Conservation (phyloP, 2,329 filamentous ascomycete species). For the Purpureocillium lavendulum region DNA sequence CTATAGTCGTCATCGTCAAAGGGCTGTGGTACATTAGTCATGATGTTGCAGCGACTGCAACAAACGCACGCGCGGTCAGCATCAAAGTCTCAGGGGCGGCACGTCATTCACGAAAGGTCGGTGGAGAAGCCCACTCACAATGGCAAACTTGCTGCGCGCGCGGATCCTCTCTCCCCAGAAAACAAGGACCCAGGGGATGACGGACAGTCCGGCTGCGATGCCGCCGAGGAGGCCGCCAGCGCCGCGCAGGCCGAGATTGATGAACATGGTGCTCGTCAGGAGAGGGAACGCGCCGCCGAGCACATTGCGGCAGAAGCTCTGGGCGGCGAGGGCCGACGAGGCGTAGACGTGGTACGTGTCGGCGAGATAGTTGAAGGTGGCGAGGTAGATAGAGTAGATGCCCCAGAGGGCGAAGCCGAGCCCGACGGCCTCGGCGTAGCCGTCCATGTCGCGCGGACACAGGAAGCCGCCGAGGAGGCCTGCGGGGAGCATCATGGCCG, state of each 20-base stretch:
- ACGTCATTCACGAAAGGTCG: too few relatives aligned
- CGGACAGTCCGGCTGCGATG: conserved; percentile 57
- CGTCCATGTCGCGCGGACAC: conserved; percentile 13
- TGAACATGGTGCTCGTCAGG: conserved; percentile 66
- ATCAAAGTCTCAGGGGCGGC: too few relatives aligned
- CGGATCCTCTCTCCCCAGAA: conserved; percentile 72
- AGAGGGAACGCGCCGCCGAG: conserved; percentile 76
- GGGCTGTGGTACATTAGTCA: too few relatives aligned
- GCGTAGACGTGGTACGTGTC: conserved; percentile 83
- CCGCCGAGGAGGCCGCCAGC: conserved; percentile 71
- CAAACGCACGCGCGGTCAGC: too few relatives aligned
- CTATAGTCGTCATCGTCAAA: too few relatives aligned
- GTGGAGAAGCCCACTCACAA: too few relatives aligned
- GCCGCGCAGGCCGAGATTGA: conserved; percentile 57
- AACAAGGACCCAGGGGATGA: conserved; percentile 82
- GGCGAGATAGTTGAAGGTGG: conserved; percentile 87
- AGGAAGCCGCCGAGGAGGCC: conserved; percentile 54
- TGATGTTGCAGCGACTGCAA: neutral
- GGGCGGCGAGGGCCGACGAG: conserved; percentile 76
- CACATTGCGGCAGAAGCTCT: conserved; percentile 79
- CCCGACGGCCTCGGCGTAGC: conserved; percentile 37
- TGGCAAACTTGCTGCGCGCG: conserved; percentile 67
- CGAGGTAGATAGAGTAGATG: conserved; percentile 79
- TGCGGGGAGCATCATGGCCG: conserved; percentile 64
- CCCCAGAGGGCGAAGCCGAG: conserved; percentile 72